These are phyloP conservation scores for Penicillium occitanis DNA, from an alignment of 2,329 filamentous ascomycete species.

Conservation along the genomic window DNA sequence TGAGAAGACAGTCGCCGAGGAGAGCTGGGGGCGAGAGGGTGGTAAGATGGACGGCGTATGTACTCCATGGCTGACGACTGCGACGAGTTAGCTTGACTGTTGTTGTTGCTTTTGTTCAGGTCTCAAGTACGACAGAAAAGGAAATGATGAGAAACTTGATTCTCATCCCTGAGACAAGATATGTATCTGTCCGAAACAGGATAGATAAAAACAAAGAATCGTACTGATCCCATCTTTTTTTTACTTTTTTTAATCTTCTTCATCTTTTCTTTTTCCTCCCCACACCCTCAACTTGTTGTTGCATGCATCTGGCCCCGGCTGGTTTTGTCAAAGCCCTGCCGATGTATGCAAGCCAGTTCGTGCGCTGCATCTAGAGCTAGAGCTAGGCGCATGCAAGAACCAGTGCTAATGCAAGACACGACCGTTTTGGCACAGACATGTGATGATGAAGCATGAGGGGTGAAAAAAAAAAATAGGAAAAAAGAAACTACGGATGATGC, in stretches of 20 bases:
- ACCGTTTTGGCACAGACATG: slow-evolving; percentile 11
- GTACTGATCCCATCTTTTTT: not conserved
- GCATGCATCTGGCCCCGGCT: slow-evolving; percentile 4
- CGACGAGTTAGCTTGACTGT: slow-evolving; percentile 30
- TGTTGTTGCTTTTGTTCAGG: slow-evolving; percentile 7
- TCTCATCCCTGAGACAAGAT: not conserved
- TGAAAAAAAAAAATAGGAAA: not conserved
- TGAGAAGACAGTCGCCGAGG: slow-evolving; percentile 70
- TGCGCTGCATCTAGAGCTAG: slow-evolving; percentile 8
- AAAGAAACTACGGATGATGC: not conserved
- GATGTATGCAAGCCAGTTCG: slow-evolving; percentile 7
- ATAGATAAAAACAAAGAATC: not conserved
- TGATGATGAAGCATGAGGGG: not conserved
- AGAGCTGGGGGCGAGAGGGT: slow-evolving; percentile 89
- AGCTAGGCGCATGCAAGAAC: slow-evolving; percentile 10
- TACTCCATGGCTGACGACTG: slow-evolving; percentile 89
- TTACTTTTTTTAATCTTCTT: not conserved
- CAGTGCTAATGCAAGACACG: slow-evolving; percentile 9
- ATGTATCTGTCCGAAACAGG: slow-evolving; percentile 24
- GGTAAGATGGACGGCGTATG: slow-evolving; percentile 87
- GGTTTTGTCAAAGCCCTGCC: not conserved
- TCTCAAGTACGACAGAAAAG: not conserved
- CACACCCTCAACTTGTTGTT: slow-evolving; percentile 7
- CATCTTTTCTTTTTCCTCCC: not conserved
- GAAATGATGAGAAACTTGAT: not conserved